Conservation (phyloP, 306 rosid species). For the Quercus cerris region DNA sequence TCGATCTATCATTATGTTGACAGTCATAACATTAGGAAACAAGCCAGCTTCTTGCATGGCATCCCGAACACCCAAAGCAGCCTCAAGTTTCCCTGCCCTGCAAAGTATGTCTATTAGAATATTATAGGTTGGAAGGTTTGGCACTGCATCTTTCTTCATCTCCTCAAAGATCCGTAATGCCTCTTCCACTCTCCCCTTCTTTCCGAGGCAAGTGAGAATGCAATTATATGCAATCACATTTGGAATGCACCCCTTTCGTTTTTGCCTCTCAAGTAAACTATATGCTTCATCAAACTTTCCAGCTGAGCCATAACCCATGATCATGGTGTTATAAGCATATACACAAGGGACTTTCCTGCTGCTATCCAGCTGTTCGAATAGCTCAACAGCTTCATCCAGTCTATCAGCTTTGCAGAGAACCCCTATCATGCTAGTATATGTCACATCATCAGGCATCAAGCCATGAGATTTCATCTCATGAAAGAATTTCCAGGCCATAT, state of each 20-base stretch:
- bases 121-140: conserved; percentile 80
- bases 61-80: conserved; percentile 54
- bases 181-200: conserved; percentile 68
- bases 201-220: conserved; percentile 80
- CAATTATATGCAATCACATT: conserved; percentile 81
- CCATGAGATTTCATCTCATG: conserved; percentile 83
- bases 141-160: conserved; percentile 88
- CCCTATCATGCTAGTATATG: conserved; percentile 89
- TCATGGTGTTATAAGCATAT: conserved; percentile 97
- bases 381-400: conserved; percentile 68
- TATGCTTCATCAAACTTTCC: conserved; percentile 88
- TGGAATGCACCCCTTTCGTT: conserved; percentile 81
- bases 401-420: conserved; percentile 87
- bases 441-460: conserved; percentile 74
- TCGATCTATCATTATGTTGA: conserved; percentile 88
- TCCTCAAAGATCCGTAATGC: conserved; percentile 60
- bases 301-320: conserved; percentile 92
- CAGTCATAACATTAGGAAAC: conserved; percentile 80
- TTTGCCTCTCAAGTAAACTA: conserved; percentile 88
- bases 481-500: conserved; percentile 98
- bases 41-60: conserved; percentile 84
- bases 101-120: conserved; percentile 85
- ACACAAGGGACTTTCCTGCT: conserved; percentile 81
- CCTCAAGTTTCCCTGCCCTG: conserved; percentile 64
- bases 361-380: conserved; percentile 78